phyloP scores from a whole-genome alignment of 2,329 filamentous ascomycete genomes.

The Talaromyces sp. region DNA sequence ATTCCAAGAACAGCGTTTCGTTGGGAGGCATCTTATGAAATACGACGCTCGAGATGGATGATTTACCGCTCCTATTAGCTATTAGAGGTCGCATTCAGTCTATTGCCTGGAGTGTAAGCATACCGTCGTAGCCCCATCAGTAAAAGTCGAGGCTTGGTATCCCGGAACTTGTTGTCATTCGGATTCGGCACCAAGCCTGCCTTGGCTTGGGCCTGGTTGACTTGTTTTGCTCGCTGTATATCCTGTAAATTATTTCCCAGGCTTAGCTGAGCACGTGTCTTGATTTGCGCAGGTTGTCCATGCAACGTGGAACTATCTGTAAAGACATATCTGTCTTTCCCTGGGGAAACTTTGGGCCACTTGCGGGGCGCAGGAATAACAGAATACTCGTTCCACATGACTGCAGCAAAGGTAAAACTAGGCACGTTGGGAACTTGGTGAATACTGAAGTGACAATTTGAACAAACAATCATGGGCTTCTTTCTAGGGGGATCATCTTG shows the following conservation, averaged over 20 bases:
- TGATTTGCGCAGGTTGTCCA: slow-evolving; percentile 23
- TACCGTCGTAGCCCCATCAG: slow-evolving; percentile 96
- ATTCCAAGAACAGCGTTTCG: slow-evolving; percentile 93
- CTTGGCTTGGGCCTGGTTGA: slow-evolving; percentile 26
- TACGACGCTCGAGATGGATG: slow-evolving; percentile 97
- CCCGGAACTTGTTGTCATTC: slow-evolving; percentile 45
- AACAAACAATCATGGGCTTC: neutral
- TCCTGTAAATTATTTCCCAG: slow-evolving; percentile 35
- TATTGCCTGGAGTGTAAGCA: neutral
- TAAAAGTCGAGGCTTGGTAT: slow-evolving; percentile 76
- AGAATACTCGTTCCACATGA: slow-evolving; percentile 9
- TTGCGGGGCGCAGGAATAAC: slow-evolving; percentile 7
- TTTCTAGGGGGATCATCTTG: neutral
- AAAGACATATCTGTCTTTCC: slow-evolving; percentile 20
- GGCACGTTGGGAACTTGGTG: neutral
- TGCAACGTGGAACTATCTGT: slow-evolving; percentile 22
- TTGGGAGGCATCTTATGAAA: slow-evolving; percentile 96
- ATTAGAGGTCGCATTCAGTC: slow-evolving; percentile 20
- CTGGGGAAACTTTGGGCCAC: slow-evolving; percentile 12
- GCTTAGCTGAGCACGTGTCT: slow-evolving; percentile 35
- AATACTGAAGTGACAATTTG: neutral
- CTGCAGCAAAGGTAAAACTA: neutral
- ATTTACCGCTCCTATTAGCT: slow-evolving; percentile 80
- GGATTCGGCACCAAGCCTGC: slow-evolving; percentile 23
- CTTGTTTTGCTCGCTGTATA: slow-evolving; percentile 23